phyloP scores from a whole-genome alignment of 1,139 yeast species.

The Nakaseomyces delphensis region DNA sequence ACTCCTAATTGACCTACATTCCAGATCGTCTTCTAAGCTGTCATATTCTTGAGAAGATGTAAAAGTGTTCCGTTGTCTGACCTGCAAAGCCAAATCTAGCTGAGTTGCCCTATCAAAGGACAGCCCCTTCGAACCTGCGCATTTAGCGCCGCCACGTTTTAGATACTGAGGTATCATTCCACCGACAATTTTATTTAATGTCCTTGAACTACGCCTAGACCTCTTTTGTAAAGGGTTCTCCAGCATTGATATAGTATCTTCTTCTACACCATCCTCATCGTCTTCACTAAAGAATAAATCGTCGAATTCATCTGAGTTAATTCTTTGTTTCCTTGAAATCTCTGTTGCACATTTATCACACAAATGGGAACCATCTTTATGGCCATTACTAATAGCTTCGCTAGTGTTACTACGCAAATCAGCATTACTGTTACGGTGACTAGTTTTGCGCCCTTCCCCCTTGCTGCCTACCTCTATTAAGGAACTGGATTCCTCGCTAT shows the following conservation, averaged over 20 bases:
- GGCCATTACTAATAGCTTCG: neutral
- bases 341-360: neutral
- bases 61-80: neutral
- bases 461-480: neutral
- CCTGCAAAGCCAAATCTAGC: neutral
- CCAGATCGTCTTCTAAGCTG: neutral
- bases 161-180: constrained; percentile 3
- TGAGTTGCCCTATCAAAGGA: constrained; percentile 1
- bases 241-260: neutral
- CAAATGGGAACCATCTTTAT: neutral
- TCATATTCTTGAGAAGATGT: neutral
- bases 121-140: neutral
- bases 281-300: constrained; percentile 1
- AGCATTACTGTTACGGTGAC: neutral
- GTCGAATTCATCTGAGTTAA: neutral
- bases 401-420: neutral
- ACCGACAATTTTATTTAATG: neutral
- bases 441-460: neutral
- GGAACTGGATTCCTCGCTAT: neutral
- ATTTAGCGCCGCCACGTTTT: neutral
- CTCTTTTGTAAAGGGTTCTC: neutral
- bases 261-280: neutral
- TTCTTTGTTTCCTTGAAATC: neutral
- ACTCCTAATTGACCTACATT: neutral
- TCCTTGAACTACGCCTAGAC: neutral